A percentile compares a stretch with the other conserved stretches of the same genome.
Conservation (phyloP, 2,329 filamentous ascomycete genomes). For the Xylogone sp. region DNA sequence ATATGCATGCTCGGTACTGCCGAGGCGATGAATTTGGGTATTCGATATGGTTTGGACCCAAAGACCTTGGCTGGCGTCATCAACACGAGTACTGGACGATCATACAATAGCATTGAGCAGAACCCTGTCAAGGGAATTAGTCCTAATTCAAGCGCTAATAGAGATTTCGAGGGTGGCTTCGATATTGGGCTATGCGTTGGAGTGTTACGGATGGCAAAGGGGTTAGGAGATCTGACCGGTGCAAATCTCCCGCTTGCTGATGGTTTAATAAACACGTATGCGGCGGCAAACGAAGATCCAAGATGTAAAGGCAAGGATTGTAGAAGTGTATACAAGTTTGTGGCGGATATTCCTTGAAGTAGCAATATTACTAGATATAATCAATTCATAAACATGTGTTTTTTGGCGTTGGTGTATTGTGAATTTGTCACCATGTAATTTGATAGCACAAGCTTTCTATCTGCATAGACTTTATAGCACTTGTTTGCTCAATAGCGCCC, state of each 20-base stretch:
- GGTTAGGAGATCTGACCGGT: constrained; percentile 45
- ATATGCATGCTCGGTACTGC: constrained; percentile 53
- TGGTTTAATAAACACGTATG: constrained; percentile 1
- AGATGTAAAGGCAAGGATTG: constrained; percentile 4
- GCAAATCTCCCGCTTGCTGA: constrained; percentile 2
- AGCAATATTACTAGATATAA: background rate
- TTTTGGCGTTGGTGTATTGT: too few species aligned
- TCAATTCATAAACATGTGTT: too few species aligned
- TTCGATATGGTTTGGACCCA: constrained; percentile 52
- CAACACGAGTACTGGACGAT: constrained; percentile 37
- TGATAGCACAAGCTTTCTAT: too few species aligned
- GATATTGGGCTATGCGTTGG: constrained; percentile 56
- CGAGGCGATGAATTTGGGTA: constrained; percentile 59
- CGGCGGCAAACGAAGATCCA: background rate
- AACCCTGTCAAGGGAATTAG: constrained; percentile 31
- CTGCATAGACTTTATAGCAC: too few species aligned
- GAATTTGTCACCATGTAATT: too few species aligned
- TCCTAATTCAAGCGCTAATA: constrained; percentile 23
- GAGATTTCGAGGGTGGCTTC: constrained; percentile 45
- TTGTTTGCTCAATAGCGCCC: too few species aligned
- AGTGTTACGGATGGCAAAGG: constrained; percentile 50
- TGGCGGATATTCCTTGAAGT: constrained; percentile 2
- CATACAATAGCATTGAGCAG: constrained; percentile 26
- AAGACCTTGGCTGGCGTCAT: constrained; percentile 47
- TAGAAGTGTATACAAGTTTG: constrained; percentile 7